Evolutionary conservation across 371 early-diverging fungal genomes (phyloP), one percentile per base, ranked within the genome.

Genomic region (Mortierella sp.): DNA sequence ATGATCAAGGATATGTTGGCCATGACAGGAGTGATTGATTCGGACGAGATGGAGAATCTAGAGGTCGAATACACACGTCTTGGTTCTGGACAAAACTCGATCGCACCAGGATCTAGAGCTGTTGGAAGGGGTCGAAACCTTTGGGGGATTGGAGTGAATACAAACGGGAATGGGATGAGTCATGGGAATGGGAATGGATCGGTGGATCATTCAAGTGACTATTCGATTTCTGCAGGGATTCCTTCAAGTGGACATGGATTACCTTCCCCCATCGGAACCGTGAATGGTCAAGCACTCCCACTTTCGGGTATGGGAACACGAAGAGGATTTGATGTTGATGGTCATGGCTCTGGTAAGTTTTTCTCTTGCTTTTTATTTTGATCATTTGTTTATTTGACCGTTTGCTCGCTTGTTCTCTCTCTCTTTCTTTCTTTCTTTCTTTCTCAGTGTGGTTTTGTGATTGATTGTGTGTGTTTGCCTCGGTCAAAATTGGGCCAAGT

Each of bases 1-100:
- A 70, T 79, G 80, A 72, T 79, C 64, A 77, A 73, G 53, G 80
- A 79, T 57, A 73, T 73, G 4, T 59, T 79, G 28, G 80, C 80
- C 5, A 72, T 76, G 77, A 76, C 77, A 7, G 77, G 77, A 0
- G 72, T 67, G 19, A 67, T 72, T 25, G 80, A 72, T 47, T 70
- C 73, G 15, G 80, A 79, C 18, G 80, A 79, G 45, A 73, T 79
- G 64, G 73, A 69, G 9, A 68, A 67, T 28, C 58, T 71, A 52
- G 68, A 74, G 12, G 74, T 70, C 0, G 75, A 75, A 23, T 75
- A 75, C 44, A 65, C 70, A 1, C 64, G 67, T 14, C 47, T 74
- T 64, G 61, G 51, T 44, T 55, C 74, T n/a, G 57, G 57, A 37
- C 29, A 21, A 50, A 21, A n/a, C 5, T 7, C 57, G n/a, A 29